Evolutionary conservation across 148 eudicot genomes (phyloP).

Genomic region (Tetragonia tetragonoides): DNA sequence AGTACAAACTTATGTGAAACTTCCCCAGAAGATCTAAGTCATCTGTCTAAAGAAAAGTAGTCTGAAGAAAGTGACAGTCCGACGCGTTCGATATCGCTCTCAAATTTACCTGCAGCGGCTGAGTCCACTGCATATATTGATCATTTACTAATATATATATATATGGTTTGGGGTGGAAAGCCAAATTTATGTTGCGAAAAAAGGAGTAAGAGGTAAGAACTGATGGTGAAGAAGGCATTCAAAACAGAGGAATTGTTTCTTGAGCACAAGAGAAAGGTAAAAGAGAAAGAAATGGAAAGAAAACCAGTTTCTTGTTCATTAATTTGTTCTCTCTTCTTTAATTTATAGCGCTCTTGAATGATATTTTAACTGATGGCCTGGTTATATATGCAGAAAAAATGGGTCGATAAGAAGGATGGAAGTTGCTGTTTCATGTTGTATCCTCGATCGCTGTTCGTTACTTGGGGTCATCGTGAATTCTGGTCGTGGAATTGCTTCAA

Average conservation of each 20-base stretch:
- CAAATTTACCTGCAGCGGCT: too few relatives aligned
- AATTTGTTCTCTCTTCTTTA: neutral
- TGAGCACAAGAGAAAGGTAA: constrained; percentile 33
- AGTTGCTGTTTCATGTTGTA: constrained; percentile 22
- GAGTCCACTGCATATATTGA: too few relatives aligned
- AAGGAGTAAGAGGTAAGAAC: too few relatives aligned
- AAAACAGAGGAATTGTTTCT: constrained; percentile 16
- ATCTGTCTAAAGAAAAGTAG: too few relatives aligned
- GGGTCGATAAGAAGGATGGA: constrained; percentile 24
- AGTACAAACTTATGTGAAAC: too few relatives aligned
- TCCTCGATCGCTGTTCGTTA: constrained; percentile 19
- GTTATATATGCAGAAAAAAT: constrained; percentile 24
- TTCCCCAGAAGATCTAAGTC: too few relatives aligned
- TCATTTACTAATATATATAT: neutral
- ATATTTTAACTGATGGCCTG: neutral
- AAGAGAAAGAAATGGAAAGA: neutral
- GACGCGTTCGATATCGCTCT: too few relatives aligned
- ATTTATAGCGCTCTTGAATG: neutral
- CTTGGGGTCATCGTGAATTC: constrained; percentile 20
- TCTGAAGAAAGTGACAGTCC: too few relatives aligned
- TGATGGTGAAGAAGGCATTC: constrained; percentile 11
- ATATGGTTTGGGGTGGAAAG: neutral
- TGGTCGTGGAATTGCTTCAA: constrained; percentile 37
- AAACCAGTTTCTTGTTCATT: too few relatives aligned
- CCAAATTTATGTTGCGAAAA: neutral